These are phyloP conservation scores for Pseudocercospora crystallina DNA, from an alignment of 2,329 filamentous ascomycete species.

Conservation along the genomic window DNA sequence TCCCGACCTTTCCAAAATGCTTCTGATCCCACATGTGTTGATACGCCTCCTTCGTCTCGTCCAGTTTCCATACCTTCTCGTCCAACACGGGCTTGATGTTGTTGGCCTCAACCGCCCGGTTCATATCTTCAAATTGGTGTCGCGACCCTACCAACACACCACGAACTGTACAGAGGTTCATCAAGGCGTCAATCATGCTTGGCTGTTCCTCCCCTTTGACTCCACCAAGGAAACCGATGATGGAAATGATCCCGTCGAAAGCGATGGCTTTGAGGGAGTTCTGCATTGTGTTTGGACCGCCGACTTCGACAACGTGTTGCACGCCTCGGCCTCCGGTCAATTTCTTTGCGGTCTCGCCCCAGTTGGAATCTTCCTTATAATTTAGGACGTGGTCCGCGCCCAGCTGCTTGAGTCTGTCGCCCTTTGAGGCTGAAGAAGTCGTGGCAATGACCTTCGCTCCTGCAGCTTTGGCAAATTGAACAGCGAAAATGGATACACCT, in stretches of 20 bases:
- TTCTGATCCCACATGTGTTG: slow-evolving; percentile 46
- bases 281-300: slow-evolving; percentile 60
- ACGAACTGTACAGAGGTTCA: slow-evolving; percentile 55
- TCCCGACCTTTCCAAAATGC: slow-evolving; percentile 46
- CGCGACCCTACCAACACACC: slow-evolving; percentile 59
- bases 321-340: slow-evolving; percentile 58
- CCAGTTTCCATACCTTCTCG: slow-evolving; percentile 55
- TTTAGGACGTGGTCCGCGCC: slow-evolving; percentile 60
- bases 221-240: slow-evolving; percentile 61
- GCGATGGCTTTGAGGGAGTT: slow-evolving; percentile 46
- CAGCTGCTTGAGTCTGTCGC: slow-evolving; percentile 49
- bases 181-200: slow-evolving; percentile 52
- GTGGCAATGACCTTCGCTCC: slow-evolving; percentile 60
- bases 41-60: slow-evolving; percentile 53
- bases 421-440: slow-evolving; percentile 54
- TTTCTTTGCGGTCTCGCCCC: slow-evolving; percentile 55
- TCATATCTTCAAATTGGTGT: slow-evolving; percentile 60
- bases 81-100: slow-evolving; percentile 61
- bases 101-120: slow-evolving; percentile 57
- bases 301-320: slow-evolving; percentile 66
- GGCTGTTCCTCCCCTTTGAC: slow-evolving; percentile 49
- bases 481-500: slow-evolving; percentile 65
- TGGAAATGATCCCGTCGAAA: slow-evolving; percentile 55
- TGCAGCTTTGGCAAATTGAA: slow-evolving; percentile 58
- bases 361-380: slow-evolving; percentile 53